A percentile compares a stretch with the other conserved stretches of the same genome.
Conservation (phyloP, 768 basidiomycete species). For the Amanita molliuscula region DNA sequence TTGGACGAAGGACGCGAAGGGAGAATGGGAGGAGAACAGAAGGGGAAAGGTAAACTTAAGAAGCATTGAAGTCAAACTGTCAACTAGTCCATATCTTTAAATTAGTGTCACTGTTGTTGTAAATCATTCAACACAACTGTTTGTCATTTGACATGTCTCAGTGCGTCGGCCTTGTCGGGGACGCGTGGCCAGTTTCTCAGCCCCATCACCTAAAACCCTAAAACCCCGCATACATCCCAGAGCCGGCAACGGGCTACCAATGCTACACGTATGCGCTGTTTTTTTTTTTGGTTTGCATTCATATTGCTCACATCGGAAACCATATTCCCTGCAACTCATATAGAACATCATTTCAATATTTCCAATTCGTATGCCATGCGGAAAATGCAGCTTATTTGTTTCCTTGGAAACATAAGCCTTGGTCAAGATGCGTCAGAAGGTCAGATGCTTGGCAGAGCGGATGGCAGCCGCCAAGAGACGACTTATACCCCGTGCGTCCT, state of each 20-base stretch:
- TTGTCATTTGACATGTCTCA: background rate
- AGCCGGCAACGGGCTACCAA: slow-evolving; percentile 70
- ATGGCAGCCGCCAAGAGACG: slow-evolving; percentile 85
- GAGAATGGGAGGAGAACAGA: too few species aligned
- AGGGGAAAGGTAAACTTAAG: too few species aligned
- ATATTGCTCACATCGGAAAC: slow-evolving; percentile 49
- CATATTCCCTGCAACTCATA: slow-evolving; percentile 60
- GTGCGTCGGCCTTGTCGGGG: too few species aligned
- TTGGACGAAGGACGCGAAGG: too few species aligned
- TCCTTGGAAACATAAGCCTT: slow-evolving; percentile 89
- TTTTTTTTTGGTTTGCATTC: background rate
- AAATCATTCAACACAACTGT: too few species aligned
- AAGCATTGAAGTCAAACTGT: too few species aligned
- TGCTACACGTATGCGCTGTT: slow-evolving; percentile 55
- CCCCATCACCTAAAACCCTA: slow-evolving; percentile 77
- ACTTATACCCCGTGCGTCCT: slow-evolving; percentile 77
- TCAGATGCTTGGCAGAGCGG: slow-evolving; percentile 61
- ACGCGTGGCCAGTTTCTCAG: slow-evolving; percentile 19
- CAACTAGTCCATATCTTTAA: too few species aligned
- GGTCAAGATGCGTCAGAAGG: slow-evolving; percentile 61
- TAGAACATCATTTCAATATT: slow-evolving; percentile 93
- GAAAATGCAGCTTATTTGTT: slow-evolving; percentile 88
- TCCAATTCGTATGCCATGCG: slow-evolving; percentile 91
- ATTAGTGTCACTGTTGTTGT: too few species aligned
- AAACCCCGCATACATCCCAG: slow-evolving; percentile 78